Percentiles rank a stretch among this genome's conserved stretches.
Evolutionary conservation across 2,329 filamentous ascomycete species (phyloP).

Genomic region (Alternaria ethzedia): DNA sequence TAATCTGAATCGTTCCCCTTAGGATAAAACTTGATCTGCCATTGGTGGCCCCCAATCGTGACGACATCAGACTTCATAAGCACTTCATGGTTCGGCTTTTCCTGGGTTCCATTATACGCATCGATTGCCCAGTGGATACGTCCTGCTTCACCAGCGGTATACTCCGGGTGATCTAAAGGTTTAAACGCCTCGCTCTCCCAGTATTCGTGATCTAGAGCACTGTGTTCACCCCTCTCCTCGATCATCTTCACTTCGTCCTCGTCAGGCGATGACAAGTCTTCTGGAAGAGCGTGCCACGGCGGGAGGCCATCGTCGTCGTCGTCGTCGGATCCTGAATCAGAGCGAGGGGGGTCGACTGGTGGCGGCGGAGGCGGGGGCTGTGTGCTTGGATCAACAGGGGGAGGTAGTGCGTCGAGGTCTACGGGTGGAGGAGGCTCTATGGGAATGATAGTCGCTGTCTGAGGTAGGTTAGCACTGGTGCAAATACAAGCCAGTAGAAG

Average conservation of each 20-base stretch:
- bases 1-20: conserved; percentile 65
- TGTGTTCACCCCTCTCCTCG: conserved; percentile 57
- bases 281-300: conserved; percentile 61
- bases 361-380: conserved; percentile 44
- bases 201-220: conserved; percentile 64
- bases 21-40: conserved; percentile 71
- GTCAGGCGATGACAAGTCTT: conserved; percentile 63
- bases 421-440: conserved; percentile 30
- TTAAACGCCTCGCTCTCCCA: conserved; percentile 65
- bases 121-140: conserved; percentile 66
- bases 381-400: conserved; percentile 24
- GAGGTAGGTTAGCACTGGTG: not conserved
- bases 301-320: conserved; percentile 46
- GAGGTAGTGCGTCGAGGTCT: conserved; percentile 20
- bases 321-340: conserved; percentile 44
- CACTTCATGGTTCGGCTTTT: conserved; percentile 63
- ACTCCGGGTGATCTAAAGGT: conserved; percentile 64
- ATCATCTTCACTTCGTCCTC: conserved; percentile 66
- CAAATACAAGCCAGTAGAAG: not conserved
- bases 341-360: conserved; percentile 36
- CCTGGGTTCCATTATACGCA: conserved; percentile 65
- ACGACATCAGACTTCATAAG: conserved; percentile 65
- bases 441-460: conserved; percentile 21
- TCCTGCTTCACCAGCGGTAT: conserved; percentile 59
- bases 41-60: conserved; percentile 65